Conservation (phyloP, 2,329 filamentous ascomycete species). For the Neophaeococcomyces aloes region DNA sequence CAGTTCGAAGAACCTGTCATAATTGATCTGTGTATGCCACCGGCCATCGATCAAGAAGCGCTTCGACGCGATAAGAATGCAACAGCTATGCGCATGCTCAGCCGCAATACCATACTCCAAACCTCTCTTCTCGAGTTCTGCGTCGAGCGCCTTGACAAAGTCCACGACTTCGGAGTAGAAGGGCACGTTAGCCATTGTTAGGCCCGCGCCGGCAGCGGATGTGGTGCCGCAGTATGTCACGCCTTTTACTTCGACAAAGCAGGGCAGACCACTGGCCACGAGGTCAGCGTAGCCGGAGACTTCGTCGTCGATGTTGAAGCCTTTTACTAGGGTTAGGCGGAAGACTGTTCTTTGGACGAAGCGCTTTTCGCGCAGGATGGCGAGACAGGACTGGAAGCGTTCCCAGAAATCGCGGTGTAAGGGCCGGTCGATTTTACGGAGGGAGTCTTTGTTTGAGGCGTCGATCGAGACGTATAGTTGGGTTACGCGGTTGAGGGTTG, state of each 20-base stretch:
- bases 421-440: constrained; percentile 81
- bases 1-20: constrained; percentile 74
- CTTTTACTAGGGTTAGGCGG: constrained; percentile 88
- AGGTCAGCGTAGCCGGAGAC: constrained; percentile 81
- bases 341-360: constrained; percentile 87
- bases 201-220: constrained; percentile 68
- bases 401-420: constrained; percentile 97
- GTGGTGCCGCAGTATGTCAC: constrained; percentile 94
- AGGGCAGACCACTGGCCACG: constrained; percentile 73
- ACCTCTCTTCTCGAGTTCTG: constrained; percentile 56
- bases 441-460: constrained; percentile 76
- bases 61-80: constrained; percentile 72
- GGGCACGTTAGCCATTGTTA: constrained; percentile 95
- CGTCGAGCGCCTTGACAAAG: constrained; percentile 68
- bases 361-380: constrained; percentile 74
- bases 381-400: constrained; percentile 79
- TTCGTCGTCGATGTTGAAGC: constrained; percentile 94
- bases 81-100: constrained; percentile 92
- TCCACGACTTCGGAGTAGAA: constrained; percentile 84
- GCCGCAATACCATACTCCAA: constrained; percentile 83
- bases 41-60: constrained; percentile 65
- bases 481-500: constrained; percentile 70
- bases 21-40: constrained; percentile 91
- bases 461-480: constrained; percentile 96
- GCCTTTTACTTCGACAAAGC: constrained; percentile 91